Evolutionary conservation across 257 asterid species (phyloP), one percentile per base, ranked within the genome.

Genomic region (Penstemon newberryi): DNA sequence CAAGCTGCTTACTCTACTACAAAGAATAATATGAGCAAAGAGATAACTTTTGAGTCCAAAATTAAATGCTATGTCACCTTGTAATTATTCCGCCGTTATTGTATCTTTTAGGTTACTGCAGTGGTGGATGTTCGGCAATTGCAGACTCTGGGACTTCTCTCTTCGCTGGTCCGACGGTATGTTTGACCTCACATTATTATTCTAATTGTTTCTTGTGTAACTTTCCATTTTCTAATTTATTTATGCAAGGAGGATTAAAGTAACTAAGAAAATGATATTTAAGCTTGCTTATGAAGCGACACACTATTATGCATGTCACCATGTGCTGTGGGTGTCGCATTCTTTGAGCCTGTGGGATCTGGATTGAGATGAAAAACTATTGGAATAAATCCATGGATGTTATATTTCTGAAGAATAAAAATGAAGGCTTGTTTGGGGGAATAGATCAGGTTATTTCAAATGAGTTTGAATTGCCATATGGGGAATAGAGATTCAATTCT

Each of bases 131-230:
- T 80, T 77, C 96, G 18, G 99, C 97, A 11, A 94, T 94, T 74
- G 97, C 98, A 10, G 99, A 94, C 76, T 91, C 99, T 9, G 99
- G 99, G 70, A 94, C 99, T 41, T 94, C 99, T 56, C 96, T 94
- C 56, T 43, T 94, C 56, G 93, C 99, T 8, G 99, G 99, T 45
- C 99, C 99, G 57, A 73, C 90, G 76, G 99, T 94, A 85, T 45
- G 85, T 68, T 44, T 55, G 1, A 11, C 7, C 56, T 37, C 55
- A 1, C 43, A 9, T 58, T 0, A 33, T 5, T n/a, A 62, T 42
- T 56, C 9, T 59, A 42, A 33, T 10, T 56, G 33, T 63, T 63
- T 52, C 11, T 63, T 36, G 46, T 40, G 40, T 50, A 5, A 15
- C 33, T 25, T 25, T 15, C 18, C 18, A 15, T 15, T 15, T 15